Evolutionary conservation across 371 early-diverging fungal genomes (phyloP).

Genomic region (Coemansia sp.): DNA sequence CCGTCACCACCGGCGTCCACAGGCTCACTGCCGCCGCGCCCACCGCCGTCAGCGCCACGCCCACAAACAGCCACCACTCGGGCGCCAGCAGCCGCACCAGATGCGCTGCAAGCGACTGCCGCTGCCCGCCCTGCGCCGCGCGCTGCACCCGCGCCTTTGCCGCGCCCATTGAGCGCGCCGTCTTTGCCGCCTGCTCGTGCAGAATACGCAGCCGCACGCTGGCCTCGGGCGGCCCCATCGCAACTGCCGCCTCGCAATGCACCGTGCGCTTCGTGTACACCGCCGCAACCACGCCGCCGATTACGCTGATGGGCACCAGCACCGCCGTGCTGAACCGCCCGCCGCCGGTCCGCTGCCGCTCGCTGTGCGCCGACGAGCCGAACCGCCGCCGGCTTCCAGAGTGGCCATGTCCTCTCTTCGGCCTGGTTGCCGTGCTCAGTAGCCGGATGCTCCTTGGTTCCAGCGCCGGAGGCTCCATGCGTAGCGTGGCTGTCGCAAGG

Average conservation of each 20-base stretch:
- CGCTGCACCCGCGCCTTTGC: neutral
- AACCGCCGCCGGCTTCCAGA: too few species aligned
- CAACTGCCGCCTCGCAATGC: constrained; percentile 25
- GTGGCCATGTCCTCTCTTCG: too few species aligned
- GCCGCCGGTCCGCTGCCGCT: neutral
- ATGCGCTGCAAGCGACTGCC: constrained; percentile 4
- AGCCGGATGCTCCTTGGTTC: too few species aligned
- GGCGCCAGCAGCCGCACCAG: constrained; percentile 53
- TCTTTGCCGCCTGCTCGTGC: constrained; percentile 29
- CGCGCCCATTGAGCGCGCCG: constrained; percentile 9
- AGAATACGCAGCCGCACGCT: constrained; percentile 33
- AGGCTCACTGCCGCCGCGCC: constrained; percentile 69
- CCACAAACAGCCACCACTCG: constrained; percentile 56
- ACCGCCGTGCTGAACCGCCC: neutral
- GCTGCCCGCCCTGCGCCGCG: neutral
- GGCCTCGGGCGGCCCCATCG: constrained; percentile 3
- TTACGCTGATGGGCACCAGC: constrained; percentile 19
- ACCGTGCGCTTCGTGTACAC: constrained; percentile 10
- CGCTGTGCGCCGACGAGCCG: neutral
- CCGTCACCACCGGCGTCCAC: constrained; percentile 69
- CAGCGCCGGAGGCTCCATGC: too few species aligned
- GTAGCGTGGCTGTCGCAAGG: too few species aligned
- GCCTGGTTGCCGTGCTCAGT: too few species aligned
- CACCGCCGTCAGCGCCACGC: constrained; percentile 60
- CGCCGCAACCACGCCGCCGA: constrained; percentile 21